phyloP scores from a whole-genome alignment of 1,139 yeast species.

The Blastobotrys illinoisensis region DNA sequence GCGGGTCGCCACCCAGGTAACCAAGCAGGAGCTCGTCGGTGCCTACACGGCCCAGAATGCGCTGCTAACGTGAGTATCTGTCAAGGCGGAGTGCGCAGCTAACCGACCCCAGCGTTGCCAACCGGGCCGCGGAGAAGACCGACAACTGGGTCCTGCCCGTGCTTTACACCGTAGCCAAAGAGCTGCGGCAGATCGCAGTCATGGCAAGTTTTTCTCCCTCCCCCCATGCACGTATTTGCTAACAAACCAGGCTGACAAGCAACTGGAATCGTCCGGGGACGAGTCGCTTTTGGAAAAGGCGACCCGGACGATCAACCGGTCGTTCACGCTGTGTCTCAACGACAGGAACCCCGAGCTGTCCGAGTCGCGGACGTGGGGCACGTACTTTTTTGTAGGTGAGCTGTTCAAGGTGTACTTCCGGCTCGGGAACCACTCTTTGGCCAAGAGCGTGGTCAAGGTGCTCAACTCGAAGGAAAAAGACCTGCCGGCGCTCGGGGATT shows the following conservation, averaged over 20 bases:
- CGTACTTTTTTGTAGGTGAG: constrained; percentile 68
- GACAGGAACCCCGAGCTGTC: constrained; percentile 57
- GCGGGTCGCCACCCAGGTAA: constrained; percentile 26
- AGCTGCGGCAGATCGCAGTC: constrained; percentile 42
- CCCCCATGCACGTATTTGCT: not conserved
- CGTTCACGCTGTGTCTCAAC: constrained; percentile 72
- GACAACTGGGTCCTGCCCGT: constrained; percentile 65
- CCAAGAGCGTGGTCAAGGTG: constrained; percentile 74
- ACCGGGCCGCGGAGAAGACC: constrained; percentile 58
- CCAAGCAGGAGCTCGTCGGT: constrained; percentile 22
- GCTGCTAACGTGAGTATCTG: constrained; percentile 20
- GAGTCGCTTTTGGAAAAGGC: constrained; percentile 46
- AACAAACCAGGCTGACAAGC: constrained; percentile 1
- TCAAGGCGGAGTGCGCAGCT: not conserved
- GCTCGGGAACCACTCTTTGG: constrained; percentile 66
- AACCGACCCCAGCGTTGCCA: constrained; percentile 23
- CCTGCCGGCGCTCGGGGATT: constrained; percentile 44
- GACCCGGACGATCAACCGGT: constrained; percentile 51
- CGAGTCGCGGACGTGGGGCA: constrained; percentile 55
- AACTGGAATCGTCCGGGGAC: not conserved
- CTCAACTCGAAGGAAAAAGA: constrained; percentile 50
- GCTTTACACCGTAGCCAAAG: constrained; percentile 50
- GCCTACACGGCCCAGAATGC: constrained; percentile 27
- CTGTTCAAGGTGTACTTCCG: constrained; percentile 68
- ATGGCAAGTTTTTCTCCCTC: constrained; percentile 17